Conservation (phyloP, 495 filamentous ascomycete genomes). For the Penicillium manginii region DNA sequence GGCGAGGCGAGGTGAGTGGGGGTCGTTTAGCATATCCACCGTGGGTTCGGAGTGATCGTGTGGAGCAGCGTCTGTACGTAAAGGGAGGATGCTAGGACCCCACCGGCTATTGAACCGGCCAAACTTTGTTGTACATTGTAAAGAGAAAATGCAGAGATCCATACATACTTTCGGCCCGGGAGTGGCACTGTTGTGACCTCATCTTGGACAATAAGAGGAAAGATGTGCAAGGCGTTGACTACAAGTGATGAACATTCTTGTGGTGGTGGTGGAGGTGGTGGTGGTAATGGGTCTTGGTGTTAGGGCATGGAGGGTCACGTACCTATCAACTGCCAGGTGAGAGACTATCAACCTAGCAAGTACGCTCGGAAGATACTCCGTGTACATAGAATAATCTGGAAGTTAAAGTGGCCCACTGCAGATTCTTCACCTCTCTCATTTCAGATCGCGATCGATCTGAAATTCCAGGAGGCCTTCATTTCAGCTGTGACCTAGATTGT, state of each 20-base stretch:
- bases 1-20: conserved; percentile 5
- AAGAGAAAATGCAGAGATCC: background rate
- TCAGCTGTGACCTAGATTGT: conserved; percentile 22
- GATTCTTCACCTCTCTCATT: background rate
- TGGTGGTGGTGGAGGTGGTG: background rate
- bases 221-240: background rate
- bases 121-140: conserved; percentile 3
- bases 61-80: conserved; percentile 3
- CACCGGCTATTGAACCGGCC: conserved; percentile 15
- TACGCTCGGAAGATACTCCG: no score
- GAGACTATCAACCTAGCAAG: no score
- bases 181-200: conserved; percentile 13
- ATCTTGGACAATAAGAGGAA: background rate
- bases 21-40: conserved; percentile 9
- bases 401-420: conserved; percentile 1
- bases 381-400: conserved; percentile 3
- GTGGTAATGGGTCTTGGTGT: background rate
- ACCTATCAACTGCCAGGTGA: background rate
- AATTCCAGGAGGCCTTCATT: conserved; percentile 18
- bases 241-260: conserved; percentile 1
- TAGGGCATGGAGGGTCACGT: conserved; percentile 1
- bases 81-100: conserved; percentile 5
- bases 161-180: conserved; percentile 6
- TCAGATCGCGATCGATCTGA: conserved; percentile 3
- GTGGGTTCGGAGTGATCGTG: conserved; percentile 17